Percentiles rank a stretch among this genome's conserved stretches.
phyloP scores from a whole-genome alignment of 2,329 filamentous ascomycete genomes.

The Trichoderma oligosporum region DNA sequence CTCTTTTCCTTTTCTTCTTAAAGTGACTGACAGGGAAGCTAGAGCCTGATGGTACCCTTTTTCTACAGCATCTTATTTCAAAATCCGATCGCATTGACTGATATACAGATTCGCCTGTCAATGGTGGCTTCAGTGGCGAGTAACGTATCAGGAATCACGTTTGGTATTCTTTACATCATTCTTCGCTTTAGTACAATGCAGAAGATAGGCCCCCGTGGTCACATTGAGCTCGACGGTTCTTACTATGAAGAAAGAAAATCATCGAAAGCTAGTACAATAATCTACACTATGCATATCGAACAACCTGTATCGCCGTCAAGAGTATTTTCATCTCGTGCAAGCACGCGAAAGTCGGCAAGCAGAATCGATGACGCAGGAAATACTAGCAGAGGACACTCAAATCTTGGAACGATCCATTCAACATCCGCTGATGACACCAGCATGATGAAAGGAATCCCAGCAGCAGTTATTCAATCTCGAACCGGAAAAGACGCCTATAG shows the following conservation, averaged over 20 bases:
- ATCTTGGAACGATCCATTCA: not conserved
- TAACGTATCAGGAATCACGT: constrained; percentile 63
- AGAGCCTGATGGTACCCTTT: constrained; percentile 60
- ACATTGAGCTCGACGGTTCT: constrained; percentile 44
- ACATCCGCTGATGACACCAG: not conserved
- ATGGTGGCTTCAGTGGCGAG: constrained; percentile 63
- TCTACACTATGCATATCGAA: constrained; percentile 25
- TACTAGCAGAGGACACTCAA: not conserved
- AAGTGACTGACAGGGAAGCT: not conserved
- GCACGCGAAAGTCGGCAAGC: not conserved
- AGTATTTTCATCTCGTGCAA: constrained; percentile 9
- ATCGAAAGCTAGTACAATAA: constrained; percentile 17
- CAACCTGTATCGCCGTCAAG: constrained; percentile 22
- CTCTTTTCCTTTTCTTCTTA: not conserved
- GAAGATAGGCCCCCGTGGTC: constrained; percentile 46
- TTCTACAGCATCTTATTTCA: constrained; percentile 55
- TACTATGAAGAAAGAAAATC: constrained; percentile 31
- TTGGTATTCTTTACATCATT: constrained; percentile 63
- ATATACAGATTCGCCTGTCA: constrained; percentile 42
- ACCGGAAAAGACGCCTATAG: constrained; percentile 22
- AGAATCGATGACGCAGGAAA: not conserved
- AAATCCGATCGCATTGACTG: constrained; percentile 37
- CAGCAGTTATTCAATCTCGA: not conserved
- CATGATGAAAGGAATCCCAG: not conserved
- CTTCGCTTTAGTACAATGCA: constrained; percentile 59